Evolutionary conservation across 2,329 filamentous ascomycete species (phyloP).

Genomic region (Cyphellophora attinorum): DNA sequence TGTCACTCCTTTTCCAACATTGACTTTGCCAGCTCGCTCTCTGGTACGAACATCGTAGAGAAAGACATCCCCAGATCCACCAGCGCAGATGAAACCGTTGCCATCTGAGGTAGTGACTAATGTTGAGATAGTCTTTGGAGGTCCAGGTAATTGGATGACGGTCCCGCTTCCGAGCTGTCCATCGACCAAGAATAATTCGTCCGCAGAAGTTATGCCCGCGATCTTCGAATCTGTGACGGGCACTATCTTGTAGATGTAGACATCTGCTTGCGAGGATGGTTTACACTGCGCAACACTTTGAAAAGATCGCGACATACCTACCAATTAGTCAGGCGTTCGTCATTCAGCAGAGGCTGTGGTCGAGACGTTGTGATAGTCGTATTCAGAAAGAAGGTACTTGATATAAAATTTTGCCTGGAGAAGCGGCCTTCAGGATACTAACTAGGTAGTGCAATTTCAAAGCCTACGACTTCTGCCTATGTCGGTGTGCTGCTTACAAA

Average conservation of each 20-base stretch:
- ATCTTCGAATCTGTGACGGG: slow-evolving; percentile 11
- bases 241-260: slow-evolving; percentile 17
- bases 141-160: neutral
- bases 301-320: no score
- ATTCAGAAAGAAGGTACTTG: no score
- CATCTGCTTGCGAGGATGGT: slow-evolving; percentile 11
- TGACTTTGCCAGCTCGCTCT: slow-evolving; percentile 8
- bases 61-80: slow-evolving; percentile 14
- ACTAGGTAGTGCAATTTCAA: no score
- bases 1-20: slow-evolving; percentile 14
- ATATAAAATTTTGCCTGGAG: no score
- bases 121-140: slow-evolving; percentile 3
- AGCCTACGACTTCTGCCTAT: no score
- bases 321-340: no score
- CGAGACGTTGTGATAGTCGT: no score
- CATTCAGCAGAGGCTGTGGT: no score
- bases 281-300: slow-evolving; percentile 4
- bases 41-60: slow-evolving; percentile 15
- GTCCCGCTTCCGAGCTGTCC: slow-evolving; percentile 5
- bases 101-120: slow-evolving; percentile 12
- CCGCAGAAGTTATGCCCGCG: slow-evolving; percentile 17
- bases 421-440: no score
- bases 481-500: no score
- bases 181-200: slow-evolving; percentile 17
- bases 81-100: slow-evolving; percentile 10